These are phyloP conservation scores for Cadophora gregata DNA, from an alignment of 2,329 filamentous ascomycete species.

Conservation along the genomic window DNA sequence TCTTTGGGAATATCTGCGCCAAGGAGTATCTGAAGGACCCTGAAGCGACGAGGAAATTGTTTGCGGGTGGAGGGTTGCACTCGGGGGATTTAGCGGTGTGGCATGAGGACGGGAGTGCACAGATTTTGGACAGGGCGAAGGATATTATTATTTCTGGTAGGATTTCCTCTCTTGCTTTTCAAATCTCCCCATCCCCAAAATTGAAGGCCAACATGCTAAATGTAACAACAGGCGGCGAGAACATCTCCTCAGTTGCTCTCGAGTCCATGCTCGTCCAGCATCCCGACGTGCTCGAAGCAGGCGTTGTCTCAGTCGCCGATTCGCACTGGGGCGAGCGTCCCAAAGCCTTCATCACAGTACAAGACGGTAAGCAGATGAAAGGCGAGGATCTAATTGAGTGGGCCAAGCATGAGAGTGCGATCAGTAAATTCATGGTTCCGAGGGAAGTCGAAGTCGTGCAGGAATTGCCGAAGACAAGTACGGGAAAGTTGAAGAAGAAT, in stretches of 20 bases:
- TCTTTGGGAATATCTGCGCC: constrained; percentile 88
- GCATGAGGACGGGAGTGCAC: constrained; percentile 87
- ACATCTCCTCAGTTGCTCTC: constrained; percentile 92
- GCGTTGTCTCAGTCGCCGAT: constrained; percentile 86
- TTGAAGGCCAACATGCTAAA: background rate
- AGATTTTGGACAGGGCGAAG: constrained; percentile 93
- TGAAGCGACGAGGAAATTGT: constrained; percentile 85
- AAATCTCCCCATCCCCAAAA: background rate
- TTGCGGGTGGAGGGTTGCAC: constrained; percentile 84
- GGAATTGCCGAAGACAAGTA: constrained; percentile 95
- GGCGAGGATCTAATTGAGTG: constrained; percentile 80
- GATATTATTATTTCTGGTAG: constrained; percentile 96
- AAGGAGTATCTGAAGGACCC: constrained; percentile 92
- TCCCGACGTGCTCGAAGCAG: constrained; percentile 87
- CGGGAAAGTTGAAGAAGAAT: constrained; percentile 97
- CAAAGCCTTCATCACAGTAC: constrained; percentile 88
- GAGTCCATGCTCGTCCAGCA: constrained; percentile 90
- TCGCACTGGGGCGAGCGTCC: constrained; percentile 96
- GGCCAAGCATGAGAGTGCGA: constrained; percentile 80
- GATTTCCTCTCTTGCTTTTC: constrained; percentile 34
- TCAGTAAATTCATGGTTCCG: constrained; percentile 90
- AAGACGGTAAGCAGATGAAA: constrained; percentile 64
- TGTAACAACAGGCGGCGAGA: constrained; percentile 78
- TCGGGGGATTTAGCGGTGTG: constrained; percentile 92
- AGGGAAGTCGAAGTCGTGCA: constrained; percentile 76